Evolutionary conservation across 1,139 yeast genomes (phyloP).

Genomic region (Suhomyces anneliseae): DNA sequence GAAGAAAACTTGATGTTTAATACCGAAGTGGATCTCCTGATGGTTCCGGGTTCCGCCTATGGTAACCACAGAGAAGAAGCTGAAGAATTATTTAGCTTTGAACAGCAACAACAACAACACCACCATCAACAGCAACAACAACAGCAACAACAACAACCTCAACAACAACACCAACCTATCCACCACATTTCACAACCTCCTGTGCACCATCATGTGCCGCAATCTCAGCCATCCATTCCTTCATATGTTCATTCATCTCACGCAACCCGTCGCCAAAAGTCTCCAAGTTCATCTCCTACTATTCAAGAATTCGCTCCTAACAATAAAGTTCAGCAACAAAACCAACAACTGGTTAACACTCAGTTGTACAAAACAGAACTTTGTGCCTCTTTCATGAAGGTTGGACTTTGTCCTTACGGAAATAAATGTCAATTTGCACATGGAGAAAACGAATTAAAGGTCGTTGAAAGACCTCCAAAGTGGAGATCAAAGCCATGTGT

Average conservation of each 20-base stretch:
- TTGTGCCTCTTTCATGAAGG: conserved; percentile 74
- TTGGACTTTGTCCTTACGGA: conserved; percentile 83
- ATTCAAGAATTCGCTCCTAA: conserved; percentile 5
- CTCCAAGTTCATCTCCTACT: conserved; percentile 1
- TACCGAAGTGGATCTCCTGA: conserved; percentile 1
- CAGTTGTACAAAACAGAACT: conserved; percentile 87
- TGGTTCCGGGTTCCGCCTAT: not conserved
- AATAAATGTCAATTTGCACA: conserved; percentile 94
- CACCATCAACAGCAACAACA: conserved; percentile 16
- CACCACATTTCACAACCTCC: conserved; percentile 3
- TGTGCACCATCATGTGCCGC: conserved; percentile 1
- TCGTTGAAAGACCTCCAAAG: conserved; percentile 73
- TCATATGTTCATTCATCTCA: not conserved
- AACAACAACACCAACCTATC: conserved; percentile 4
- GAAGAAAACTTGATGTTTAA: conserved; percentile 21
- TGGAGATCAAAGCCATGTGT: conserved; percentile 92
- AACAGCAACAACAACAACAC: conserved; percentile 20
- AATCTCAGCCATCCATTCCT: not conserved
- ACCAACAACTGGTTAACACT: conserved; percentile 53
- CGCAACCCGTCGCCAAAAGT: conserved; percentile 3
- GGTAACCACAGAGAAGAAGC: conserved; percentile 9
- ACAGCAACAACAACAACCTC: conserved; percentile 7
- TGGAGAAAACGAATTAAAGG: conserved; percentile 74
- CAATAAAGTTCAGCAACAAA: not conserved
- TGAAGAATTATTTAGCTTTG: conserved; percentile 29